These are phyloP conservation scores for Heimioporus sp. DNA, from an alignment of 768 basidiomycete species.

Conservation along the genomic window DNA sequence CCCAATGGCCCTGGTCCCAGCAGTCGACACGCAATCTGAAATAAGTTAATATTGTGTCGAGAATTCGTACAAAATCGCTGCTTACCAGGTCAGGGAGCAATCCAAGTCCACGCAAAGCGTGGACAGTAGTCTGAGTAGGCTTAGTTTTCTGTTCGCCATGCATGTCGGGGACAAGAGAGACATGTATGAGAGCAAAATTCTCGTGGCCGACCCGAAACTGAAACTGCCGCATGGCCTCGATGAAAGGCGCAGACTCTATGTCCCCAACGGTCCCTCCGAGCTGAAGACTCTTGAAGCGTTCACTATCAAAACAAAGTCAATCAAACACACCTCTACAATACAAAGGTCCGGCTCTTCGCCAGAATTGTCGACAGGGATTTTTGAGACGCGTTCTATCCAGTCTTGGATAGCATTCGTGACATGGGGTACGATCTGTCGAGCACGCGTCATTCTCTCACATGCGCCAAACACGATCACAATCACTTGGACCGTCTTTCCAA, in stretches of 20 bases:
- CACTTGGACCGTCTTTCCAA: conserved; percentile 97
- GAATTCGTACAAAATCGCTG: conserved; percentile 2
- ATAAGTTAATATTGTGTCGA: background rate
- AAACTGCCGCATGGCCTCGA: conserved; percentile 99
- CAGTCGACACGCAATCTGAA: conserved; percentile 89
- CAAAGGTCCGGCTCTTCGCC: conserved; percentile 94
- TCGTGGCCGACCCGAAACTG: conserved; percentile 96
- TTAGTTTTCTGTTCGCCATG: conserved; percentile 99
- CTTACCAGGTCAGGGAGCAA: conserved; percentile 88
- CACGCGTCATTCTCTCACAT: conserved; percentile 6
- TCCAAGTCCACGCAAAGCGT: conserved; percentile 89
- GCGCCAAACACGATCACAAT: background rate
- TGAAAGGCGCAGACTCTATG: conserved; percentile 96
- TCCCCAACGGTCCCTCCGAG: conserved; percentile 98
- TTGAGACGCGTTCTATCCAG: conserved; percentile 95
- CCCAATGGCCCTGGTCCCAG: conserved; percentile 79
- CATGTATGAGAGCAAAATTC: conserved; percentile 96
- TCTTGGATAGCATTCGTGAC: conserved; percentile 97
- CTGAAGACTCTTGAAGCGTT: conserved; percentile 37
- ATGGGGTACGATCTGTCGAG: conserved; percentile 83
- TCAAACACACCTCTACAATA: conserved; percentile 82
- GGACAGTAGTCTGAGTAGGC: conserved; percentile 95
- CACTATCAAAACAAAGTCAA: background rate
- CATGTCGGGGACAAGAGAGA: conserved; percentile 97
- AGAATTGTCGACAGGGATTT: conserved; percentile 92